Evolutionary conservation across 163 green algal species (phyloP).

Genomic region (Chlamydomonas reinhardtii): DNA sequence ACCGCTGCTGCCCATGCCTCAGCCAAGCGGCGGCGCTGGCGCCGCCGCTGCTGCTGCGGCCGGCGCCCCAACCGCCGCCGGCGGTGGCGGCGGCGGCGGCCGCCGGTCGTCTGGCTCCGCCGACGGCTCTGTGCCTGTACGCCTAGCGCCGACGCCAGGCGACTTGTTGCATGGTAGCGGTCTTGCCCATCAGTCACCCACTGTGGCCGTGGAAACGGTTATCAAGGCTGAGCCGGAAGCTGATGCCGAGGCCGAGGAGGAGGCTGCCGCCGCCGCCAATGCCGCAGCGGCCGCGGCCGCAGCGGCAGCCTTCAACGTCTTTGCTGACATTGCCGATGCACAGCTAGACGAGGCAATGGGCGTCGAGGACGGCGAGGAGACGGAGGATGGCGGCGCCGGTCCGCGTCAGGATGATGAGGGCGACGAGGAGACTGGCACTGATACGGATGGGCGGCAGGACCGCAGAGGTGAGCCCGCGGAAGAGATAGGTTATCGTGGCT

Average conservation of each 20-base stretch:
- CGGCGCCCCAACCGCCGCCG: too few relatives aligned
- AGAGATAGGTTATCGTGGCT: too few relatives aligned
- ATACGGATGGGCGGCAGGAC: background rate
- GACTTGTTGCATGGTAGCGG: too few relatives aligned
- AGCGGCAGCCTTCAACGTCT: slow-evolving; percentile 12
- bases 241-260: background rate
- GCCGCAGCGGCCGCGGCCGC: background rate
- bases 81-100: too few relatives aligned
- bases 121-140: too few relatives aligned
- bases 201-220: too few relatives aligned
- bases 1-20: too few relatives aligned
- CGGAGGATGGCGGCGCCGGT: background rate
- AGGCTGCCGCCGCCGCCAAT: background rate
- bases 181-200: background rate
- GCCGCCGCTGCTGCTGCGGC: too few relatives aligned
- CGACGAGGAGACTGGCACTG: background rate
- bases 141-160: too few relatives aligned
- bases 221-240: too few relatives aligned
- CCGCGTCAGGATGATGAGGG: slow-evolving; percentile 7
- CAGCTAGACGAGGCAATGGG: slow-evolving; percentile 9
- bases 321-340: slow-evolving; percentile 26
- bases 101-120: too few relatives aligned
- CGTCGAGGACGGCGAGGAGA: background rate
- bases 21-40: too few relatives aligned
- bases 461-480: background rate